Conservation (phyloP, 192 early-diverging fungal genomes). For the Mortierella claussenii region DNA sequence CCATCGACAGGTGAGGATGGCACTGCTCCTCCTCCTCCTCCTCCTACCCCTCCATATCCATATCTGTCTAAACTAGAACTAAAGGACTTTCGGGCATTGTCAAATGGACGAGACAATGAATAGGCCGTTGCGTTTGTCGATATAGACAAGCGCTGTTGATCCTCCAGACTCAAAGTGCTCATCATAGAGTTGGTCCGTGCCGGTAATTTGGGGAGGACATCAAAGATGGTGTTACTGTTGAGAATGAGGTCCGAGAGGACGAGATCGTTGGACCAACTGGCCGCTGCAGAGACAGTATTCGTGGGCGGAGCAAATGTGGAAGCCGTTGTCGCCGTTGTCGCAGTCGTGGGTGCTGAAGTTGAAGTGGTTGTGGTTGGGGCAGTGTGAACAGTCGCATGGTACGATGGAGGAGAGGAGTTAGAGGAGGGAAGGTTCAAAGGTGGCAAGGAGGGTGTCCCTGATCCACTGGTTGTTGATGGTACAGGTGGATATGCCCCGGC, state of each 20-base stretch:
- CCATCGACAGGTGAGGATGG: constrained; percentile 33
- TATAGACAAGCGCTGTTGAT: neutral
- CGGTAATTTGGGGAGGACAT: constrained; percentile 42
- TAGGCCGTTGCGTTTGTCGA: neutral
- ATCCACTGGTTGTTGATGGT: neutral
- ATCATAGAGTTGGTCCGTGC: constrained; percentile 20
- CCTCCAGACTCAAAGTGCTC: neutral
- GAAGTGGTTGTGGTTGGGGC: neutral
- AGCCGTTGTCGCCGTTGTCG: neutral
- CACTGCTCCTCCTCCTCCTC: neutral
- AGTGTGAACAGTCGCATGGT: neutral
- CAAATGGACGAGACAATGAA: constrained; percentile 6
- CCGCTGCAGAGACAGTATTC: constrained; percentile 30
- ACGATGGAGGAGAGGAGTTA: too few relatives aligned
- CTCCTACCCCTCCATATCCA: neutral
- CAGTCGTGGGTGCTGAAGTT: neutral
- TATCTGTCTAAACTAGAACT: constrained; percentile 8
- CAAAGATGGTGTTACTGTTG: constrained; percentile 38
- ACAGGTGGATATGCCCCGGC: neutral
- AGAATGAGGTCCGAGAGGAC: constrained; percentile 43
- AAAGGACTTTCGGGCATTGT: constrained; percentile 20
- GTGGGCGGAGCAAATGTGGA: constrained; percentile 6
- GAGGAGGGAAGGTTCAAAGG: too few relatives aligned
- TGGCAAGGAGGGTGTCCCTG: neutral
- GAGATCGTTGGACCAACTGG: constrained; percentile 47